Base-by-base conservation (phyloP, 2,329 filamentous ascomycete genomes). In the Alternaria triticina region DNA sequence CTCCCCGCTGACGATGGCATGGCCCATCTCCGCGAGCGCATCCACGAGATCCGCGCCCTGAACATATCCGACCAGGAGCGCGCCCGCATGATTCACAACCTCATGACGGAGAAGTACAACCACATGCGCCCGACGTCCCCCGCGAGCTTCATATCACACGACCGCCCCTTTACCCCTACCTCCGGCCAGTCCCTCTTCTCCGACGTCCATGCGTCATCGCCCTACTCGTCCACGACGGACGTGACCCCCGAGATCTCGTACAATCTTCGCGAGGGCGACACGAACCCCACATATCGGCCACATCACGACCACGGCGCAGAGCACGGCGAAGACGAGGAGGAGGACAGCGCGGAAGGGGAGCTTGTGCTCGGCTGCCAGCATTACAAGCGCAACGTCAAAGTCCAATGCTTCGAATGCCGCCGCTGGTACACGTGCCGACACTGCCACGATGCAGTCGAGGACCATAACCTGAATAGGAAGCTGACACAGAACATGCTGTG, bases 401-500 rank as follows among this genome's bases (percentile, higher is more conserved):
- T 98, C 33, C 94, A 99, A 81, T 99, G 96, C 79, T 93, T 88
- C 69, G 90, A 91, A 25, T 99, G 96, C 81, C 88, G 90, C 71
- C 90, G 88, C 73, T 99, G 96, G 96, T 96, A 97, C 75, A 92
- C 95, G 0, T 99, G 96, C 78, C 90, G 96, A 17, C 91, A 98
- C 76, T 99, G 96, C 76, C 96, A 99, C 76, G 94, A 99, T 77
- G 88, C 89, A 52, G 87, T 84, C 9, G 93, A 97, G 74, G 89
- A 93, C 70, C 93, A 97, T 78, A 85, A 83, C 63, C 84, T 99
- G 60, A 88, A 94, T 70, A 89, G 96, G 55, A 90, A 89, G 71
- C 91, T 92, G 71, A 99, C 95, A 8, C 91, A 90, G 79, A 91
- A 97, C 74, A 99, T 99, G 96, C 86, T 99, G 6, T 99, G 96